Evolutionary conservation across 2,329 filamentous ascomycete species (phyloP).

Genomic region (Colletotrichum sp.): DNA sequence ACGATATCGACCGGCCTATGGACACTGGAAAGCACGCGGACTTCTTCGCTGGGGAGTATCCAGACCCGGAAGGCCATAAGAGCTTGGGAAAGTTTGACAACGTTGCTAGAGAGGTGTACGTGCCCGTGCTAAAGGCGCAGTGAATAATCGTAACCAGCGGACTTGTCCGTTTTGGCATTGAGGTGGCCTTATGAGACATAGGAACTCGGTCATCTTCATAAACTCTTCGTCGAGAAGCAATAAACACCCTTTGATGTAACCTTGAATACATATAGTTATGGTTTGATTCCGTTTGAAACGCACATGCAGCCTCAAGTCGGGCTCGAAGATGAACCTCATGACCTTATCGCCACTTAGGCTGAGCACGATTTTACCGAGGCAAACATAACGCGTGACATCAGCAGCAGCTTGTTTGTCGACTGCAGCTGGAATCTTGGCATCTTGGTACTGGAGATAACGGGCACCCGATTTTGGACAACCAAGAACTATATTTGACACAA

Average conservation of each 20-base stretch:
- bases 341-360: background rate
- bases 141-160: background rate
- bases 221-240: background rate
- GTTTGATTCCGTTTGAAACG: background rate
- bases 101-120: background rate
- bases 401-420: background rate
- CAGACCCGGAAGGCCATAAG: background rate
- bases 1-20: constrained; percentile 26
- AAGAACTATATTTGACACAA: background rate
- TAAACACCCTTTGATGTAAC: background rate
- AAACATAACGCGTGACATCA: background rate
- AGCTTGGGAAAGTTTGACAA: background rate
- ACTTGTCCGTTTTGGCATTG: background rate
- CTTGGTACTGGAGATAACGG: background rate
- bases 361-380: background rate
- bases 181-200: background rate
- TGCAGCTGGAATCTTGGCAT: background rate
- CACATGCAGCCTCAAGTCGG: background rate
- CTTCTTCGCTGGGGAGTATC: background rate
- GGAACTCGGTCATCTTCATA: no score
- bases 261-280: background rate
- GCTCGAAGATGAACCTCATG: background rate
- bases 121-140: background rate
- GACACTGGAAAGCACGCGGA: background rate
- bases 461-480: background rate